These are phyloP conservation scores for Candida ipomoeae DNA, from an alignment of 805 yeast genomes.

Conservation along the genomic window DNA sequence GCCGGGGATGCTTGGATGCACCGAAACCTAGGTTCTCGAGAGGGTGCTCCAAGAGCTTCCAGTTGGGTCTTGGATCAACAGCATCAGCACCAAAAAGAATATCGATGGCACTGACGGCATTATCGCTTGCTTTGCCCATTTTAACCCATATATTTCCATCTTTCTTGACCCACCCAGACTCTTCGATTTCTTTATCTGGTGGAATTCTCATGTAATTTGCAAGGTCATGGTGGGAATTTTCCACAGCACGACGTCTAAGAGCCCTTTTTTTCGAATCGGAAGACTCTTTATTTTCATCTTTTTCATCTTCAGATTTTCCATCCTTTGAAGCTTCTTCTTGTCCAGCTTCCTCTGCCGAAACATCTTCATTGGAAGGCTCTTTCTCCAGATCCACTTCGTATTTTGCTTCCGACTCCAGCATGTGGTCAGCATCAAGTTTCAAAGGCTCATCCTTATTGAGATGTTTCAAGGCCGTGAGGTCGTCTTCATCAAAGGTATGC, in stretches of 20 bases:
- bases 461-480: slow-evolving; percentile 8
- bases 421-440: slow-evolving; percentile 6
- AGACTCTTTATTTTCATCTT: not conserved
- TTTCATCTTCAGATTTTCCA: not conserved
- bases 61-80: slow-evolving; percentile 71
- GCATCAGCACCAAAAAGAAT: slow-evolving; percentile 70
- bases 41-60: slow-evolving; percentile 43
- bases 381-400: slow-evolving; percentile 4
- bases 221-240: slow-evolving; percentile 20
- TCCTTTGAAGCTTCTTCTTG: not conserved
- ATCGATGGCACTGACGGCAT: slow-evolving; percentile 55
- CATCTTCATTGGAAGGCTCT: slow-evolving; percentile 1
- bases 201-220: slow-evolving; percentile 24
- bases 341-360: not conserved
- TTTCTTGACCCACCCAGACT: slow-evolving; percentile 45
- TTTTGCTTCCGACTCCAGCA: too few species aligned
- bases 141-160: slow-evolving; percentile 59
- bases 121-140: slow-evolving; percentile 37
- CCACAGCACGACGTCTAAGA: slow-evolving; percentile 13
- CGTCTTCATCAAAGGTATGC: slow-evolving; percentile 27
- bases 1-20: slow-evolving; percentile 19
- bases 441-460: slow-evolving; percentile 8
- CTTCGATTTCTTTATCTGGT: slow-evolving; percentile 32
- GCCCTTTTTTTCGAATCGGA: not conserved
- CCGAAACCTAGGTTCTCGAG: slow-evolving; percentile 21